phyloP scores from a whole-genome alignment of 208 protist genomes.

The Wallacemonas rigidus region DNA sequence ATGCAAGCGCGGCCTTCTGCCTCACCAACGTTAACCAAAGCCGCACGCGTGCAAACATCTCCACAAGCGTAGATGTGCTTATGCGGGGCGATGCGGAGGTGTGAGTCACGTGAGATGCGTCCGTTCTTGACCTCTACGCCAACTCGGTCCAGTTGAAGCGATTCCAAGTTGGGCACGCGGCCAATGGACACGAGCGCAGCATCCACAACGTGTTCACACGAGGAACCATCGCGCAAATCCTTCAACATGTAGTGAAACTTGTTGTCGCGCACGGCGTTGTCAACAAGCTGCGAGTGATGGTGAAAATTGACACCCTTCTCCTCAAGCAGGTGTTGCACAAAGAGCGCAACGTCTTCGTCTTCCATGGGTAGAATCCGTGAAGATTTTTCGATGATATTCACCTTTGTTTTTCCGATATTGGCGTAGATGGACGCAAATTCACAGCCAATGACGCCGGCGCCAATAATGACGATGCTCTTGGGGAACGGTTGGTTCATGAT shows the following conservation, averaged over 20 bases:
- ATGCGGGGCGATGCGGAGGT: slow-evolving; percentile 62
- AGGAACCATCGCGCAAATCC: slow-evolving; percentile 46
- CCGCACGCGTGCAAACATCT: slow-evolving; percentile 73
- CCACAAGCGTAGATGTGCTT: slow-evolving; percentile 91
- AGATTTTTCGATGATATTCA: slow-evolving; percentile 89
- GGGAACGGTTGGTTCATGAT: slow-evolving; percentile 87
- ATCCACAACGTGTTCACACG: slow-evolving; percentile 64
- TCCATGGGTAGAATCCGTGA: slow-evolving; percentile 87
- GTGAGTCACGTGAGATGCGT: slow-evolving; percentile 53
- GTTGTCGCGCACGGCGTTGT: slow-evolving; percentile 63
- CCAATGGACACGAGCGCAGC: slow-evolving; percentile 89
- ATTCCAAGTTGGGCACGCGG: slow-evolving; percentile 62
- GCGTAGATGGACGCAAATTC: slow-evolving; percentile 92
- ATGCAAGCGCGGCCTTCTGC: slow-evolving; percentile 76
- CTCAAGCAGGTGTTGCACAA: slow-evolving; percentile 82
- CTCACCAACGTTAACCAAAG: slow-evolving; percentile 89
- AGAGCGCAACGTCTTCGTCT: slow-evolving; percentile 85
- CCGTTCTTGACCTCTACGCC: slow-evolving; percentile 49
- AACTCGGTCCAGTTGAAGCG: slow-evolving; percentile 62
- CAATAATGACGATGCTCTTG: slow-evolving; percentile 90
- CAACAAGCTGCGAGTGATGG: slow-evolving; percentile 77
- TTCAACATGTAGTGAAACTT: slow-evolving; percentile 81
- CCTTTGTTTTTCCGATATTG: slow-evolving; percentile 86
- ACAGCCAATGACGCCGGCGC: slow-evolving; percentile 91
- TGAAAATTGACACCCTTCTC: slow-evolving; percentile 80